Evolutionary conservation across 202 grass and related monocot species (phyloP).

Genomic region (Miscanthus sacchariflorus): DNA sequence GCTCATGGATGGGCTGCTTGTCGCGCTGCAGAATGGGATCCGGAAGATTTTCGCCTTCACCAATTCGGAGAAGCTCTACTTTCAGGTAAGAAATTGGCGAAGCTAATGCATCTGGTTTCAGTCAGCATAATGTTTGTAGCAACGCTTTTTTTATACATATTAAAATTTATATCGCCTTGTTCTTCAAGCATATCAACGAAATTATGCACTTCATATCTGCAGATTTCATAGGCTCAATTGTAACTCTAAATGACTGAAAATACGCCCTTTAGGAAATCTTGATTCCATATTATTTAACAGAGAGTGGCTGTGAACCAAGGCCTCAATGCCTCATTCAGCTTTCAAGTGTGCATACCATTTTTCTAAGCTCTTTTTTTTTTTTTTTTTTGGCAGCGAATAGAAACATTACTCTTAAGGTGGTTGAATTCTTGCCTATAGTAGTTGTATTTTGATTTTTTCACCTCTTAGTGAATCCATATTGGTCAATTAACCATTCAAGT

Average conservation of each 20-base stretch:
- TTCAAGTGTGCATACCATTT: not conserved
- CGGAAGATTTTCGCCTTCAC: slow-evolving; percentile 92
- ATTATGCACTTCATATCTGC: slow-evolving; percentile 6
- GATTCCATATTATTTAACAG: not conserved
- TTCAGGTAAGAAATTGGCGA: slow-evolving; percentile 67
- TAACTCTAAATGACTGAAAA: slow-evolving; percentile 13
- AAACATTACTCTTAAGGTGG: not conserved
- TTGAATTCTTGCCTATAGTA: not conserved
- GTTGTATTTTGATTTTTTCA: not conserved
- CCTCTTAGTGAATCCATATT: slow-evolving; percentile 2
- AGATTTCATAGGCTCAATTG: not conserved
- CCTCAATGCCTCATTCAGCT: not conserved
- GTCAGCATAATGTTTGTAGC: not conserved
- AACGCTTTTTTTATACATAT: not conserved
- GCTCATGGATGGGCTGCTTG: slow-evolving; percentile 88
- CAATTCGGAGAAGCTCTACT: slow-evolving; percentile 91
- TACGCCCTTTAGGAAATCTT: not conserved
- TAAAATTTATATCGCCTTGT: not conserved
- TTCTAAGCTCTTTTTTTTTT: not conserved
- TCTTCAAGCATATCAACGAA: not conserved
- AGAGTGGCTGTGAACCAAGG: not conserved
- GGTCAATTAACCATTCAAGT: slow-evolving; percentile 6
- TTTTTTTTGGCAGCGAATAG: not conserved
- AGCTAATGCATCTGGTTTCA: not conserved
- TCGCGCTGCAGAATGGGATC: slow-evolving; percentile 81